phyloP scores from a whole-genome alignment of 176 grass and related monocot species.

The Puccinellia tenuiflora region DNA sequence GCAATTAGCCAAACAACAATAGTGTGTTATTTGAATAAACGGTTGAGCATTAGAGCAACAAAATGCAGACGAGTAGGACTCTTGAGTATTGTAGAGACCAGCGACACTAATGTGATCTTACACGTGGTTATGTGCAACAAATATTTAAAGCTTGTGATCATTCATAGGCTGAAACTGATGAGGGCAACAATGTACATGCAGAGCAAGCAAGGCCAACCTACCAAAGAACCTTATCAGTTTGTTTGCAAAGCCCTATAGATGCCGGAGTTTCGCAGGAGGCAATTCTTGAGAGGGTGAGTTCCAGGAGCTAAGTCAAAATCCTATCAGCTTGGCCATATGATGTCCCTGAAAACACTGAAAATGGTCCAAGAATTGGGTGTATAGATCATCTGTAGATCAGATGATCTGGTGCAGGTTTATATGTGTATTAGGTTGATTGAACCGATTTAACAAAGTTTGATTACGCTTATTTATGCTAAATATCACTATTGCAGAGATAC shows the following conservation, averaged over 20 bases:
- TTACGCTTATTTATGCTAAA: neutral
- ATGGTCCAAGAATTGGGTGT: constrained; percentile 87
- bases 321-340: constrained; percentile 67
- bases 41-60: too few species aligned
- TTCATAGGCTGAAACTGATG: neutral
- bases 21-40: neutral
- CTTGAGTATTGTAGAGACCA: too few species aligned
- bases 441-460: neutral
- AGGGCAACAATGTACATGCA: neutral
- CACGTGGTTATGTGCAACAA: neutral
- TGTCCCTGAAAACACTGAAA: constrained; percentile 74
- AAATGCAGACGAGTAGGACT: too few species aligned
- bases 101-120: neutral
- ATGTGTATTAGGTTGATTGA: neutral
- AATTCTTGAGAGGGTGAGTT: constrained; percentile 71
- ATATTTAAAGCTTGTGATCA: neutral
- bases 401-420: neutral
- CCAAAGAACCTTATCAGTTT: constrained; percentile 72
- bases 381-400: neutral
- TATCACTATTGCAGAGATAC: neutral
- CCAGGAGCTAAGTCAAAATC: constrained; percentile 62
- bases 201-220: constrained; percentile 43
- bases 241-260: constrained; percentile 52
- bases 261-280: constrained; percentile 37
- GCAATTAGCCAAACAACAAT: neutral